Conservation (phyloP, 352 stramenopile genomes). For the Phytopythium aichiense region DNA sequence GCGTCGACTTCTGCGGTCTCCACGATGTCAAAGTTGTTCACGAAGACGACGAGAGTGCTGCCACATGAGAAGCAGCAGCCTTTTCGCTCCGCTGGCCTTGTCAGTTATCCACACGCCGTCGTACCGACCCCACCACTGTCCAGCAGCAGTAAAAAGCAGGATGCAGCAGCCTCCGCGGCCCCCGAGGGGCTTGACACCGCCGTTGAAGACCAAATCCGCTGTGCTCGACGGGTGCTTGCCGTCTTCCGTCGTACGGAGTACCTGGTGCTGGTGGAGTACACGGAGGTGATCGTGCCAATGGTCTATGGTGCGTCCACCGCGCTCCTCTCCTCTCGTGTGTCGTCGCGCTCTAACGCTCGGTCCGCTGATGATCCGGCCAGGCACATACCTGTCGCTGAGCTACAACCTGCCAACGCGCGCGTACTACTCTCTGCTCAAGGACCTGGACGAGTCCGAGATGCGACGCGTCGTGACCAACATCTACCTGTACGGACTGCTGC, state of each 20-base stretch:
- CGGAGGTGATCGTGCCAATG: constrained; percentile 27
- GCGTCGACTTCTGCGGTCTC: background rate
- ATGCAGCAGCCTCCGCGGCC: background rate
- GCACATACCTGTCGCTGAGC: constrained; percentile 4
- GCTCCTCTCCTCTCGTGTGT: background rate
- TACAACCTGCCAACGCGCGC: constrained; percentile 12
- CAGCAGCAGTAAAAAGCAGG: background rate
- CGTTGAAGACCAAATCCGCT: constrained; percentile 6
- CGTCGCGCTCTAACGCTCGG: background rate
- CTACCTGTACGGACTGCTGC: constrained; percentile 20
- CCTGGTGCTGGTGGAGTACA: constrained; percentile 31
- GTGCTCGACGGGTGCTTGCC: constrained; percentile 12
- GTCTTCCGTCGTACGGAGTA: constrained; percentile 25
- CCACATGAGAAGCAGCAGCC: background rate
- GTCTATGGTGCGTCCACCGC: constrained; percentile 19
- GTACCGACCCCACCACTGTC: background rate
- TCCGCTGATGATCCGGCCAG: background rate
- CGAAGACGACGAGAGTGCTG: background rate
- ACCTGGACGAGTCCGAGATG: constrained; percentile 10
- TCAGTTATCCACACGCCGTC: background rate
- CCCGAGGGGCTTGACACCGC: background rate
- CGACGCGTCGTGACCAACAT: constrained; percentile 13
- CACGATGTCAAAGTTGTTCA: background rate
- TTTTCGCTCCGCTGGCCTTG: background rate
- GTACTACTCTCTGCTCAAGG: constrained; percentile 16